phyloP scores from a whole-genome alignment of 768 basidiomycete species.

The Lyophyllum shimeji region DNA sequence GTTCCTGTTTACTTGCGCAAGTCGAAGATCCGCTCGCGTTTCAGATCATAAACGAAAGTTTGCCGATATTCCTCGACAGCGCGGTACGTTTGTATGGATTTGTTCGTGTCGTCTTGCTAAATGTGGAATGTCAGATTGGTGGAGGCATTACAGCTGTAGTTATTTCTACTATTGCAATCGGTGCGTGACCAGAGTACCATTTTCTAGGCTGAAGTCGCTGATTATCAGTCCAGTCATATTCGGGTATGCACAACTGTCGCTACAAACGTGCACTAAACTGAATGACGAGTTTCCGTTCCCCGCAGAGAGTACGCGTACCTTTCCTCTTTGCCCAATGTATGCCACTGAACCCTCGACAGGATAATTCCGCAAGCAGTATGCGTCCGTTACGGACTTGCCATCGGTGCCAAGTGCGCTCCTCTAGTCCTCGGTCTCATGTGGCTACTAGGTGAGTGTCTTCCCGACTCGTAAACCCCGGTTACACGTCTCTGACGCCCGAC shows the following conservation, averaged over 20 bases:
- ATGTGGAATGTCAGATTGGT: slow-evolving; percentile 32
- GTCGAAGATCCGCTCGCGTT: background rate
- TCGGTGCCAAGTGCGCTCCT: slow-evolving; percentile 78
- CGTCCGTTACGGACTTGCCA: slow-evolving; percentile 76
- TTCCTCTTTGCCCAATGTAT: slow-evolving; percentile 30
- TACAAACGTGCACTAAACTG: too few relatives aligned
- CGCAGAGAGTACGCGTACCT: slow-evolving; percentile 60
- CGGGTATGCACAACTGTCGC: slow-evolving; percentile 49
- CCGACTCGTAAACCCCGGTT: slow-evolving; percentile 25
- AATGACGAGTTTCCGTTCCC: slow-evolving; percentile 21
- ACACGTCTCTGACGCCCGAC: slow-evolving; percentile 35
- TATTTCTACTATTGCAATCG: slow-evolving; percentile 77
- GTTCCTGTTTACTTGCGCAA: background rate
- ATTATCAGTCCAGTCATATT: slow-evolving; percentile 61
- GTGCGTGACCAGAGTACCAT: slow-evolving; percentile 29
- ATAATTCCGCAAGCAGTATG: slow-evolving; percentile 73
- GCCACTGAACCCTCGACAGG: slow-evolving; percentile 21
- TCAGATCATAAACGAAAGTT: slow-evolving; percentile 79
- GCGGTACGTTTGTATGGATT: slow-evolving; percentile 44
- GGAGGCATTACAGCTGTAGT: slow-evolving; percentile 76
- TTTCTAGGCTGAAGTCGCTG: background rate
- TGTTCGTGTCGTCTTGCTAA: background rate
- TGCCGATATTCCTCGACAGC: slow-evolving; percentile 80
- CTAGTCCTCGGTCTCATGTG: slow-evolving; percentile 77
- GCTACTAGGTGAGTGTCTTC: slow-evolving; percentile 38